Evolutionary conservation across 805 yeast species (phyloP).

Genomic region (Kuraishia molischiana): DNA sequence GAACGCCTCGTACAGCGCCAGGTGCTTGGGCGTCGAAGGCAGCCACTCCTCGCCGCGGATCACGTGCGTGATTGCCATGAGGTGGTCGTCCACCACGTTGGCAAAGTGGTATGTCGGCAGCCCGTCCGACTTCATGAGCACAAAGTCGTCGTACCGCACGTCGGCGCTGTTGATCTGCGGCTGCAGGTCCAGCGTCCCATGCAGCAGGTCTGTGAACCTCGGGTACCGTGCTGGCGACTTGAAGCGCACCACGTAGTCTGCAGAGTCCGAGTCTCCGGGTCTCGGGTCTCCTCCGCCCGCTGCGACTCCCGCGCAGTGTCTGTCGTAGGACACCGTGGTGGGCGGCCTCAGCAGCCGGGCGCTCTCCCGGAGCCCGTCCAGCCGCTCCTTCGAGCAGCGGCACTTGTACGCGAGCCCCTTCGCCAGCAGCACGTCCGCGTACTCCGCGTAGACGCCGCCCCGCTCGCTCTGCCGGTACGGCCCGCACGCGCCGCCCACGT

Average conservation of each 20-base stretch:
- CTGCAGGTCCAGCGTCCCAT: conserved; percentile 68
- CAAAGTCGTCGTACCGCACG: conserved; percentile 80
- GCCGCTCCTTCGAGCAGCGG: conserved; percentile 73
- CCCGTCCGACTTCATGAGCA: conserved; percentile 85
- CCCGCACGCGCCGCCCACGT: conserved; percentile 44
- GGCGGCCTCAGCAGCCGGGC: conserved; percentile 78
- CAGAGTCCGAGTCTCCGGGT: conserved; percentile 17
- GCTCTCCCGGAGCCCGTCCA: conserved; percentile 55
- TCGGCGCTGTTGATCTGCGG: conserved; percentile 68
- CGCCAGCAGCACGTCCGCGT: conserved; percentile 46
- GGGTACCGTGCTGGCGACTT: conserved; percentile 69
- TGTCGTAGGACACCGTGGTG: conserved; percentile 84
- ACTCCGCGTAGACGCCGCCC: conserved; percentile 48
- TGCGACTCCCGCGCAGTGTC: conserved; percentile 50
- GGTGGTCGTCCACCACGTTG: conserved; percentile 88
- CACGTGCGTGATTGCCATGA: conserved; percentile 90
- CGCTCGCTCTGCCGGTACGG: conserved; percentile 87
- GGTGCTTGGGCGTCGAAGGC: conserved; percentile 90
- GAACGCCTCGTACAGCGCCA: conserved; percentile 77
- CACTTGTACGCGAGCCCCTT: conserved; percentile 79
- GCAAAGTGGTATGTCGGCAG: conserved; percentile 96
- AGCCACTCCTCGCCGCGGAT: conserved; percentile 98
- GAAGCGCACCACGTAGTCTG: conserved; percentile 58
- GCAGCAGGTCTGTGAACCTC: conserved; percentile 59
- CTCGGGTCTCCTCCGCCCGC: conserved; percentile 21